Evolutionary conservation across 2,329 filamentous ascomycete species (phyloP), one percentile per base, ranked within the genome.

Genomic region (Nannizzia gypsea): DNA sequence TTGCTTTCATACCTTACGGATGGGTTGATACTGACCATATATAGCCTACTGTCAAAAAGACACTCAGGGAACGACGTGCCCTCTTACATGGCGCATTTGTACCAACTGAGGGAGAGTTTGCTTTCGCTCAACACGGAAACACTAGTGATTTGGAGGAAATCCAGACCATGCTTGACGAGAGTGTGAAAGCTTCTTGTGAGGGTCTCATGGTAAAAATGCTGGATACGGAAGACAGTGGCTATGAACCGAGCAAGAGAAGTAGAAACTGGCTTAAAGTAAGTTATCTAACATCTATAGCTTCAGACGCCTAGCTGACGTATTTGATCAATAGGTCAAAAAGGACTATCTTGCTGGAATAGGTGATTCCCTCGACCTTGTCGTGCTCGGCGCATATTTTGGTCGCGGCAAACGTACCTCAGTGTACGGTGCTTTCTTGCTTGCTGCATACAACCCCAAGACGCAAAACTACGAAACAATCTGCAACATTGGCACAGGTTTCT

Each of bases 161-260:
- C 59, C 92, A 97, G 70, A 81, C 80, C 1, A 88, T 99, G 67
- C 80, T 99, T 1, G 93, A 99, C 68, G 92, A 97, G 61, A 93
- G 89, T 67, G 88, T 99, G 64, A 96, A 96, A 73, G 89, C 91
- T 1, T 95, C 90, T 0, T 99, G 93, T 70, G 93, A 99, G 77
- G 93, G 93, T 9, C 79, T 99, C 58, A 99, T 99, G 93, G 93
- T 99, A 13, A 99, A 99, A 78, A 99, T 99, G 93, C 77, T 99
- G 61, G 92, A 97, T 71, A 93, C 92, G 0, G 78, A 83, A 5
- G 92, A 96, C 73, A 95, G 89, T 66, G 89, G 89, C 67, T 99
- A 99, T 71, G 92, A 97, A 74, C 93, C 93, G 20, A 95, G 89
- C 68, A 96, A 95, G 72, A 87, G 93, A 64, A 95, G 89, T 74